Base-by-base conservation (phyloP, 108 stramenopile genomes). In the Epipyxis sp. region DNA sequence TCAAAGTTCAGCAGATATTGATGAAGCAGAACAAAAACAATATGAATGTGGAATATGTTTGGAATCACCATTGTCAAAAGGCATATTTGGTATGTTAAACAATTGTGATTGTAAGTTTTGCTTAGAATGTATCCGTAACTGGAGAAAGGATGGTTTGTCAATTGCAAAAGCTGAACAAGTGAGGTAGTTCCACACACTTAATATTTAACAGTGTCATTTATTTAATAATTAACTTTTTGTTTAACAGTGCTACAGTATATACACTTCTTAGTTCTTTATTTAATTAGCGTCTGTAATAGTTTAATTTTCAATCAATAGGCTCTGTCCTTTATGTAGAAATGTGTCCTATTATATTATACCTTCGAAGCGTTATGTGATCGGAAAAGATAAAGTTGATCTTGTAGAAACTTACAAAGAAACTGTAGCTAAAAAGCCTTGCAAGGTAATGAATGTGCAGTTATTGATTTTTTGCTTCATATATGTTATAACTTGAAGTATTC, bases 11-110 rank as follows among this genome's bases (percentile, higher is more conserved):
- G 6, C 6, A 50, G 46, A 13, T 50, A 20, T 50, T 20, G 46
- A 50, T 50, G 46, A 50, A 13, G 46, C n/a, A n/a, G n/a, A n/a
- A n/a, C n/a, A n/a, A n/a, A 20, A 50, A 50, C 13, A 50, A 50
- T 13, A 35, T 13, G 61, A 65, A 65, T 65, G 61, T 65, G 61
- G 61, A 32, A 65, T 65, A 6, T 65, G 61, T 37, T 32, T 65
- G 6, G 61, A 65, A 37, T 10, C 61, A 13, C 61, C 61, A 35
- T 6, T 6, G 3, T 10, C 34, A 35, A n/a, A n/a, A n/a, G 27
- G 30, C 6, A 35, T 65, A 32, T 65, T 32, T 37, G 61, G 61
- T 29, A 6, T 65, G 34, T 32, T 65, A 10, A 65, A 32, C 25
- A 16, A 65, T 65, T 65, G 61, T 37, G 35, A 65, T 37, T 65